These are phyloP conservation scores for Yarrowia divulgata DNA, from an alignment of 805 yeast species.

Conservation along the genomic window DNA sequence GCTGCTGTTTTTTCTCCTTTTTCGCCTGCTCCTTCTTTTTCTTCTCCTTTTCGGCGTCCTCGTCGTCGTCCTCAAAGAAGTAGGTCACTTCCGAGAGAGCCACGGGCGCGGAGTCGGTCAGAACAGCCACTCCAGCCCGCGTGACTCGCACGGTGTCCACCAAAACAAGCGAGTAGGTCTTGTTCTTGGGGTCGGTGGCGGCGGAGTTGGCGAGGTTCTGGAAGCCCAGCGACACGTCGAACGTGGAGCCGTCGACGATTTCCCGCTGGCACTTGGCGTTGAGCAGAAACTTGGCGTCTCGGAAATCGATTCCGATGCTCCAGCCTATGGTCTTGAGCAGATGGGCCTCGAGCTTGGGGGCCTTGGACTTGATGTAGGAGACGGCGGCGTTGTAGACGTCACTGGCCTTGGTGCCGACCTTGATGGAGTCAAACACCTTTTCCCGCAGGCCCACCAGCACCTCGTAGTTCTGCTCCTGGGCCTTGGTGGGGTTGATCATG, in stretches of 20 bases:
- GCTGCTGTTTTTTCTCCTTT: constrained; percentile 46
- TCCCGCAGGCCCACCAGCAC: constrained; percentile 73
- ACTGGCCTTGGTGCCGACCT: constrained; percentile 71
- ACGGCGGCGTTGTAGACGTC: constrained; percentile 70
- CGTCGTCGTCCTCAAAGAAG: constrained; percentile 76
- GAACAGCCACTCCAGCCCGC: constrained; percentile 63
- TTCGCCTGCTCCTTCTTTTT: constrained; percentile 36
- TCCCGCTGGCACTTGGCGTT: constrained; percentile 74
- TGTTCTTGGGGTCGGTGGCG: constrained; percentile 59
- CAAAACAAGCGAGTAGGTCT: constrained; percentile 72
- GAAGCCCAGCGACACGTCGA: constrained; percentile 81
- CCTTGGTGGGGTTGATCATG: constrained; percentile 84
- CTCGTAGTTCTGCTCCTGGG: constrained; percentile 80
- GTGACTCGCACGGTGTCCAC: constrained; percentile 83
- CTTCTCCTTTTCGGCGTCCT: constrained; percentile 52
- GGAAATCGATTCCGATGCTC: constrained; percentile 85
- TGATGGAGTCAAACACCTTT: constrained; percentile 65
- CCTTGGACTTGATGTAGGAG: constrained; percentile 64
- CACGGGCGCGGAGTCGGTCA: constrained; percentile 75
- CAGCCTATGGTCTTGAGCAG: constrained; percentile 87
- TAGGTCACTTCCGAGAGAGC: constrained; percentile 78
- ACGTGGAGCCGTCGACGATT: constrained; percentile 73
- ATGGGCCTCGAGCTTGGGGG: constrained; percentile 68
- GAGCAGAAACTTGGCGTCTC: constrained; percentile 77
- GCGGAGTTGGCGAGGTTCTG: constrained; percentile 61